These are phyloP conservation scores for Patellaria atrata DNA, from an alignment of 495 filamentous ascomycete species.

Conservation along the genomic window DNA sequence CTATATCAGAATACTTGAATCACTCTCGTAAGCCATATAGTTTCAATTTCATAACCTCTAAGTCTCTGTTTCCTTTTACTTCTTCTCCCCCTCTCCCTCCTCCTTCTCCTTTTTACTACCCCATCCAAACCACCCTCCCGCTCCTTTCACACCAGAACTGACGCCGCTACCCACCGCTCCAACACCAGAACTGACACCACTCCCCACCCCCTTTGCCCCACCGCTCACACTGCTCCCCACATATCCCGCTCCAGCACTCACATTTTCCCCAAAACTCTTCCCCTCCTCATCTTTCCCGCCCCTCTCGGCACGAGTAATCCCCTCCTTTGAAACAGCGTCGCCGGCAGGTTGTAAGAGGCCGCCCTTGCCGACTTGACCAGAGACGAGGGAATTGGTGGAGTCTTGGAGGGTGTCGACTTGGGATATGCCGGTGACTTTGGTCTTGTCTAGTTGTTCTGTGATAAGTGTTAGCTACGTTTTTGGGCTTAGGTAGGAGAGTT, in stretches of 20 bases:
- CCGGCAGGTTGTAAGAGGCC: conserved; percentile 47
- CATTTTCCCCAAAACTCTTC: conserved; percentile 14
- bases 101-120: conserved; percentile 17
- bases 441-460: conserved; percentile 46
- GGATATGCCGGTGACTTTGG: conserved; percentile 48
- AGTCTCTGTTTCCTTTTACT: conserved; percentile 5
- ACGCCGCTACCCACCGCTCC: conserved; percentile 7
- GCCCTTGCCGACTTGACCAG: conserved; percentile 47
- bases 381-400: conserved; percentile 40
- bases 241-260: conserved; percentile 12
- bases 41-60: too few relatives aligned
- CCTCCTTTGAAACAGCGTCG: conserved; percentile 44
- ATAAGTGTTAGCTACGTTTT: neutral
- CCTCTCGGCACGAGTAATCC: conserved; percentile 47
- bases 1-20: too few relatives aligned
- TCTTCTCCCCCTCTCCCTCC: conserved; percentile 10
- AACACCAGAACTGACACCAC: conserved; percentile 4
- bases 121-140: conserved; percentile 25
- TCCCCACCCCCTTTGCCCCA: conserved; percentile 9
- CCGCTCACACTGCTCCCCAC: conserved; percentile 10
- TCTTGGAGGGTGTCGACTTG: conserved; percentile 52
- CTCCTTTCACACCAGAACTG: conserved; percentile 18
- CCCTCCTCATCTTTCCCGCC: conserved; percentile 46
- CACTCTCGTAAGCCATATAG: too few relatives aligned
- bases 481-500: neutral